Evolutionary conservation across 2,329 filamentous ascomycete genomes (phyloP), one percentile per base, ranked within the genome.

Genomic region (Ophiostoma sp.): DNA sequence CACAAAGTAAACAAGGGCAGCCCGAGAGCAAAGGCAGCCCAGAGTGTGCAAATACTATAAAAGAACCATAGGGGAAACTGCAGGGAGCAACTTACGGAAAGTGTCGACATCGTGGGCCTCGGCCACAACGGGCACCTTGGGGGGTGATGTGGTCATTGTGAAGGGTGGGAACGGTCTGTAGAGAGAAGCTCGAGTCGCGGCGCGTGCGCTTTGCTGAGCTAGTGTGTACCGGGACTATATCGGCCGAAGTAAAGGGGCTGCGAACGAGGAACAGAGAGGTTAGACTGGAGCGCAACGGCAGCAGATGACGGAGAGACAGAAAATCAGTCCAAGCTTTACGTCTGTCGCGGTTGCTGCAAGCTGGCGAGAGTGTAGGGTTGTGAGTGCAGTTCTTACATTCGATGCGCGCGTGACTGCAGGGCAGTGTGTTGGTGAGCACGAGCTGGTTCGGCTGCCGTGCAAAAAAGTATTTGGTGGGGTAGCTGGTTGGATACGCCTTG

Each of bases 21-120:
- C 5, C 14, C 5, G 14, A n/a, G 16, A 49, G 5, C 16, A 49
- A 44, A 44, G 12, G 42, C 42, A 27, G 27, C 27, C 27, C 27
- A 27, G 27, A 27, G 27, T 27, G 27, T 27, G 27, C 27, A 27
- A 27, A 27, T 27, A 27, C 27, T 27, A 27, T 27, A 27, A 27
- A 27, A 27, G 27, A 27, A 27, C 27, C 27, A 27, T 27, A 27
- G 27, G 27, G 27, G 27, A 27, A 27, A 27, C 7, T 41, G 40
- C 3, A 27, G 14, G 12, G 64, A 3, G 45, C 9, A 65, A 73
- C 86, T 83, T 79, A 89, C 86, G 85, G 76, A 82, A 92, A 27
- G 89, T 93, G 78, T 91, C 88, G 74, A 92, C 89, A 76, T 88
- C 80, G 78, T 92, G 89, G 75, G 90, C 89, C 82, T 93, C 90